Evolutionary conservation across 2,329 filamentous ascomycete species (phyloP).

Genomic region (Periconia macrospinosa): DNA sequence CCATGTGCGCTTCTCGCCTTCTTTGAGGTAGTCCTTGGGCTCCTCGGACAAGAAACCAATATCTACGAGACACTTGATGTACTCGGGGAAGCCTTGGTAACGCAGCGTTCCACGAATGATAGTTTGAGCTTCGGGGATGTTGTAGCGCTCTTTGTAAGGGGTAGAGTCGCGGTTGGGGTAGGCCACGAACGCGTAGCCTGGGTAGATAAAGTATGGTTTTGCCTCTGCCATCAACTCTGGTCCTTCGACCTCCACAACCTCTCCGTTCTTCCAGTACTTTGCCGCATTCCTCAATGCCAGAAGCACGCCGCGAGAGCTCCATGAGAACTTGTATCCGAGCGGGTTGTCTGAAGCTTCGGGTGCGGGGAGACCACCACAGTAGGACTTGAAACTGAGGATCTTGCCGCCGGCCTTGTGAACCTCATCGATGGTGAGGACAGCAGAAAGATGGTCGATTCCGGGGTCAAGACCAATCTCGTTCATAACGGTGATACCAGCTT

Average conservation of each 20-base stretch:
- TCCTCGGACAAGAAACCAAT: constrained; percentile 84
- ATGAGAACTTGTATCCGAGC: constrained; percentile 88
- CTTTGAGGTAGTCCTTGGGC: constrained; percentile 64
- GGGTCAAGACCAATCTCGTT: constrained; percentile 73
- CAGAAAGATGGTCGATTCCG: constrained; percentile 75
- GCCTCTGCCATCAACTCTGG: constrained; percentile 81
- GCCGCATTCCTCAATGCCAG: constrained; percentile 86
- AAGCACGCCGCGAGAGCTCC: constrained; percentile 77
- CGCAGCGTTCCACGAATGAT: constrained; percentile 82
- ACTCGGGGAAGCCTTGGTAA: constrained; percentile 88
- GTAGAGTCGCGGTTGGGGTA: constrained; percentile 94
- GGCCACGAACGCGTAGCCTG: constrained; percentile 84
- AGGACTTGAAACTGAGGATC: constrained; percentile 78
- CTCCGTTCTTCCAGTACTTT: constrained; percentile 78
- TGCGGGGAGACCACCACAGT: constrained; percentile 61
- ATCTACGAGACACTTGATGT: constrained; percentile 84
- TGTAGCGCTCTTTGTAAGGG: constrained; percentile 83
- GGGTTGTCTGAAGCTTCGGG: constrained; percentile 82
- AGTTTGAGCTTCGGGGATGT: constrained; percentile 88
- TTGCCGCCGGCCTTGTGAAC: constrained; percentile 89
- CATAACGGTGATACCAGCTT: constrained; percentile 93
- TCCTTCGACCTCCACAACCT: constrained; percentile 60
- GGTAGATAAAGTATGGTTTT: constrained; percentile 90
- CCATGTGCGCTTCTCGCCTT: constrained; percentile 67
- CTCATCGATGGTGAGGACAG: constrained; percentile 82